These are phyloP conservation scores for Corylus avellana DNA, from an alignment of 306 rosid genomes.

Conservation along the genomic window DNA sequence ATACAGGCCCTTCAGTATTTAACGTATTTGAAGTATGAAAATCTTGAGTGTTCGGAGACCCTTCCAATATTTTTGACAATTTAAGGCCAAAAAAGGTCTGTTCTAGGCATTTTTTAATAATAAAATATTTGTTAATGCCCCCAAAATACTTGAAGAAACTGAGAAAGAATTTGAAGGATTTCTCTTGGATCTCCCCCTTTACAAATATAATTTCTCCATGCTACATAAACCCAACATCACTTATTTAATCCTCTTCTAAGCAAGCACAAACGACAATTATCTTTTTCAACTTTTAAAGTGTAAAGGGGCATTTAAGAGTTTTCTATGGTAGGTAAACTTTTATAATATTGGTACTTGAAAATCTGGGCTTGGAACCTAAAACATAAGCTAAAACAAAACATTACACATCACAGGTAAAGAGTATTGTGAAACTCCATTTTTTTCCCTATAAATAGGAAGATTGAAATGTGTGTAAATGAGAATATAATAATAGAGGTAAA, in stretches of 20 bases:
- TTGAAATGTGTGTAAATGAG: not conserved
- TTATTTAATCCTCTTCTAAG: not conserved
- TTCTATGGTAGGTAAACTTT: not conserved
- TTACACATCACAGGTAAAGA: slow-evolving; percentile 2
- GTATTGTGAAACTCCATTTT: not conserved
- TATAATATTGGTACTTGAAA: not conserved
- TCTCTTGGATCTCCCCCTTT: not conserved
- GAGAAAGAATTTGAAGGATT: not conserved
- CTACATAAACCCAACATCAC: too few relatives aligned
- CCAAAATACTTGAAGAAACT: not conserved
- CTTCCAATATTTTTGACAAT: not conserved
- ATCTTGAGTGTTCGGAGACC: not conserved
- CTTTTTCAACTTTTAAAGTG: too few relatives aligned
- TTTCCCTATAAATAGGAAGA: not conserved
- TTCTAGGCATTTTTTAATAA: not conserved
- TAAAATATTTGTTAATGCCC: not conserved
- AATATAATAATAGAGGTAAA: not conserved
- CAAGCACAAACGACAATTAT: too few relatives aligned
- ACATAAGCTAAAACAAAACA: not conserved
- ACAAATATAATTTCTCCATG: too few relatives aligned
- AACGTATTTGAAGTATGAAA: not conserved
- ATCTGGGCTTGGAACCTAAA: not conserved
- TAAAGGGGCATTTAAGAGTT: not conserved
- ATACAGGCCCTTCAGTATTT: too few relatives aligned
- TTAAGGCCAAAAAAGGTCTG: not conserved